A percentile compares a stretch with the other conserved stretches of the same genome.
Evolutionary conservation across 2,329 filamentous ascomycete species (phyloP).

Genomic region (Atkinsonella texensis): DNA sequence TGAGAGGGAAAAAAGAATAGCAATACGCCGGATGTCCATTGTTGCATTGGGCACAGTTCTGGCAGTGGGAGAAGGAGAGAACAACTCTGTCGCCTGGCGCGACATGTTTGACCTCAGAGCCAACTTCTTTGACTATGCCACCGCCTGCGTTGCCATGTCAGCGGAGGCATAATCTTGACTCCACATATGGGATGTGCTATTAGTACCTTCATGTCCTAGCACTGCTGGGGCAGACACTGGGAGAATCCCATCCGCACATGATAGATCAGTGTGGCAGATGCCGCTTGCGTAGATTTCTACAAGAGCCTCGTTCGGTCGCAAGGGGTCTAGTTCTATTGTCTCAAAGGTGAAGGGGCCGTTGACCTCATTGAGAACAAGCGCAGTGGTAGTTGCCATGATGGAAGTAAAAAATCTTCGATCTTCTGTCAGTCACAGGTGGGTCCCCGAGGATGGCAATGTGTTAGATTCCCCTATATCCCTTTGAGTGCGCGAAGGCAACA

Average conservation of each 20-base stretch:
- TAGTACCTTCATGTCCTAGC: slow-evolving; percentile 1
- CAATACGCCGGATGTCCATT: neutral
- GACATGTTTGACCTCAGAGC: neutral
- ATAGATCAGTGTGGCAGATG: slow-evolving; percentile 3
- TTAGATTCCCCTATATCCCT: too few species aligned
- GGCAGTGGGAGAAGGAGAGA: slow-evolving; percentile 1
- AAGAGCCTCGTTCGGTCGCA: slow-evolving; percentile 1
- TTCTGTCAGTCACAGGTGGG: too few species aligned
- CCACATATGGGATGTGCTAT: neutral
- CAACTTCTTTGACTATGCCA: neutral
- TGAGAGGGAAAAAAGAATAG: neutral
- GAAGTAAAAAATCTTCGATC: neutral
- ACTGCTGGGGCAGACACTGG: neutral
- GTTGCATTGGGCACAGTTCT: neutral
- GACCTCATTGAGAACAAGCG: neutral
- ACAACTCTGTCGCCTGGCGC: neutral
- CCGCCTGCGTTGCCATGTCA: neutral
- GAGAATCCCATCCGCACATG: neutral
- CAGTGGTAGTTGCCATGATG: neutral
- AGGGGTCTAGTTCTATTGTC: neutral
- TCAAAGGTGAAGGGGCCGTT: neutral
- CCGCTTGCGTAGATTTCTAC: slow-evolving; percentile 1
- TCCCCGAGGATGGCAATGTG: too few species aligned
- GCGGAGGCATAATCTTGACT: neutral
- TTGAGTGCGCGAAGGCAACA: too few species aligned